Evolutionary conservation across 345 rosid species (phyloP).

Genomic region (Eucalyptus caleyi): DNA sequence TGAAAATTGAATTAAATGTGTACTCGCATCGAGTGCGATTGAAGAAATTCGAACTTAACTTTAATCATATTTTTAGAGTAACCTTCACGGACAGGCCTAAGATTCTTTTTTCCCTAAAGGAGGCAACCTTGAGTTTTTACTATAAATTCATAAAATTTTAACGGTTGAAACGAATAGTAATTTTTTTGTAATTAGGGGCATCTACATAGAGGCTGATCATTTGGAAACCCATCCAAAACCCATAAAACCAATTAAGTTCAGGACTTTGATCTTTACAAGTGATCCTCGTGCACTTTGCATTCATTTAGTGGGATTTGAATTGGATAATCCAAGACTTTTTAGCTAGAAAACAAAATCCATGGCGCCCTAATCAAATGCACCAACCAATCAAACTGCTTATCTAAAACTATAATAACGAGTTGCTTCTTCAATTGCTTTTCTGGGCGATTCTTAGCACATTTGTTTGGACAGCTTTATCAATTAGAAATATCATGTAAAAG

Average conservation of each 20-base stretch:
- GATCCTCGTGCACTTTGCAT: background rate
- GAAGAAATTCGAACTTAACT: background rate
- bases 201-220: background rate
- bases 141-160: background rate
- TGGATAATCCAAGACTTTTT: fast-evolving
- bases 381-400: background rate
- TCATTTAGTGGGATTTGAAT: background rate
- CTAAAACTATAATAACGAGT: background rate
- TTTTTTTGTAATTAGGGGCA: background rate
- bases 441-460: background rate
- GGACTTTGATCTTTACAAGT: background rate
- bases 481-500: background rate
- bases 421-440: background rate
- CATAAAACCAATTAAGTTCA: background rate
- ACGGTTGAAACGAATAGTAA: background rate
- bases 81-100: background rate
- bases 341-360: background rate
- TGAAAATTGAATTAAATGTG: background rate
- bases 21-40: background rate
- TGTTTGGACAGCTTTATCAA: background rate
- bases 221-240: background rate
- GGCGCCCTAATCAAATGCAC: background rate
- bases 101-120: background rate
- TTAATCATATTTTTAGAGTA: background rate
- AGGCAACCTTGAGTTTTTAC: background rate